A percentile compares a stretch with the other conserved stretches of the same genome.
phyloP scores from a whole-genome alignment of 257 asterid species.

The Knoxia roxburghii region DNA sequence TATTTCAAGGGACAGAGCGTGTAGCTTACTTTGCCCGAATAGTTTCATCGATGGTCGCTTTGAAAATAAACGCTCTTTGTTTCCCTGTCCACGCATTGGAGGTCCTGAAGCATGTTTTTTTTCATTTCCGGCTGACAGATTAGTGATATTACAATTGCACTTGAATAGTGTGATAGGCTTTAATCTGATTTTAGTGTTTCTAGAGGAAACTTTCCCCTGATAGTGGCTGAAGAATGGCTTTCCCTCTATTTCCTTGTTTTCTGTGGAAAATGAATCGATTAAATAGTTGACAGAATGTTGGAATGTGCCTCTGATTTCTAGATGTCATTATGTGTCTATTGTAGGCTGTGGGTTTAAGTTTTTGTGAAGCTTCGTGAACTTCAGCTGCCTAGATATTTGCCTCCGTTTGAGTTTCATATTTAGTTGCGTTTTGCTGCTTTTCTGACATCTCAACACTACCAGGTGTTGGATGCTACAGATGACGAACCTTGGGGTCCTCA shows the following conservation, averaged over 20 bases:
- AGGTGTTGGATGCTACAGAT: conserved; percentile 97
- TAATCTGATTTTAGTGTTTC: background rate
- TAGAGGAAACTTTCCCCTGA: background rate
- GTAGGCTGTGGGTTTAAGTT: background rate
- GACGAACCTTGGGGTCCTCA: conserved; percentile 99
- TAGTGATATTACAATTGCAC: background rate
- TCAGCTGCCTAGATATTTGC: background rate
- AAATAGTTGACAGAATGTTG: background rate
- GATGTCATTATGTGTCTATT: background rate
- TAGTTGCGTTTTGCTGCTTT: background rate
- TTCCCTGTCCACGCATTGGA: too few relatives aligned
- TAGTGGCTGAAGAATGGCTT: conserved; percentile 4
- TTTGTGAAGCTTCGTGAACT: background rate
- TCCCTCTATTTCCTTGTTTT: background rate
- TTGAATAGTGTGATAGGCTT: background rate
- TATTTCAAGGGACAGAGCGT: background rate
- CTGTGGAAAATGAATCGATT: background rate
- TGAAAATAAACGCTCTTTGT: too few relatives aligned
- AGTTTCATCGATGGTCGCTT: too few relatives aligned
- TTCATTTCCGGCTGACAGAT: background rate
- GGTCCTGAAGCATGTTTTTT: background rate
- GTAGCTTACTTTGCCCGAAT: background rate
- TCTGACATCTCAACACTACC: conserved; percentile 18
- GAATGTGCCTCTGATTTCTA: background rate
- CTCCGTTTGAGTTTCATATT: background rate